These are phyloP conservation scores for Aciculoconidium aculeatum DNA, from an alignment of 805 yeast species.

Conservation along the genomic window DNA sequence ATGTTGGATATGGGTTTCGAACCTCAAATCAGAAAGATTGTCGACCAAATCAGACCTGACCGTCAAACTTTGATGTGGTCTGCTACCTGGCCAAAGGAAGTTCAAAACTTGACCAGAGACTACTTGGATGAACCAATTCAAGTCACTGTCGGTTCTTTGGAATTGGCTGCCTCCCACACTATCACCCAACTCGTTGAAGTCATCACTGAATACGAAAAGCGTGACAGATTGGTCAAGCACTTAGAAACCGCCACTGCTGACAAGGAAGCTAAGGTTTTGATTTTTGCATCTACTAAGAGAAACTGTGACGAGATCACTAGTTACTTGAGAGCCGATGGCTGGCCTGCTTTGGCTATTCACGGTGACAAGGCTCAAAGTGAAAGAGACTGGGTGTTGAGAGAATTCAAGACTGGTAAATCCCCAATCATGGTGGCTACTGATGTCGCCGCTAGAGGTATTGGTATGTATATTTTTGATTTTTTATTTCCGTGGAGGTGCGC, in stretches of 20 bases:
- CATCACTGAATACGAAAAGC: conserved; percentile 85
- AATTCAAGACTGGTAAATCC: conserved; percentile 86
- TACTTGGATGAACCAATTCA: conserved; percentile 90
- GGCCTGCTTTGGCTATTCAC: conserved; percentile 98
- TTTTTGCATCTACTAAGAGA: conserved; percentile 96
- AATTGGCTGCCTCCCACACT: conserved; percentile 93
- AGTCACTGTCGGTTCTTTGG: conserved; percentile 94
- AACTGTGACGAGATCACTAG: conserved; percentile 93
- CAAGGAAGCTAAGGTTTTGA: conserved; percentile 68
- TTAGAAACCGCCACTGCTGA: conserved; percentile 73
- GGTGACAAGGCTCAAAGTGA: conserved; percentile 98
- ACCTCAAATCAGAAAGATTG: conserved; percentile 98
- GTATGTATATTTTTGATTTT: conserved; percentile 52
- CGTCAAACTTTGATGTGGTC: conserved; percentile 99
- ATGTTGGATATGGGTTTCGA: conserved; percentile 99
- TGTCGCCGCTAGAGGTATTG: conserved; percentile 99
- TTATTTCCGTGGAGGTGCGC: too few species aligned
- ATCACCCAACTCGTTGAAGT: conserved; percentile 93
- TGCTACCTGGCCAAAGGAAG: conserved; percentile 99
- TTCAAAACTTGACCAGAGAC: conserved; percentile 87
- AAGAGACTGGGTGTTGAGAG: conserved; percentile 97
- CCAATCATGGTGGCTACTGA: conserved; percentile 99
- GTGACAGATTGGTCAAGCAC: conserved; percentile 81
- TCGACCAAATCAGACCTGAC: conserved; percentile 97
- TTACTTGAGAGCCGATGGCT: conserved; percentile 90